Percentiles rank a stretch among this genome's conserved stretches.
phyloP scores from a whole-genome alignment of 2,329 filamentous ascomycete genomes.

The Claviceps sp. region DNA sequence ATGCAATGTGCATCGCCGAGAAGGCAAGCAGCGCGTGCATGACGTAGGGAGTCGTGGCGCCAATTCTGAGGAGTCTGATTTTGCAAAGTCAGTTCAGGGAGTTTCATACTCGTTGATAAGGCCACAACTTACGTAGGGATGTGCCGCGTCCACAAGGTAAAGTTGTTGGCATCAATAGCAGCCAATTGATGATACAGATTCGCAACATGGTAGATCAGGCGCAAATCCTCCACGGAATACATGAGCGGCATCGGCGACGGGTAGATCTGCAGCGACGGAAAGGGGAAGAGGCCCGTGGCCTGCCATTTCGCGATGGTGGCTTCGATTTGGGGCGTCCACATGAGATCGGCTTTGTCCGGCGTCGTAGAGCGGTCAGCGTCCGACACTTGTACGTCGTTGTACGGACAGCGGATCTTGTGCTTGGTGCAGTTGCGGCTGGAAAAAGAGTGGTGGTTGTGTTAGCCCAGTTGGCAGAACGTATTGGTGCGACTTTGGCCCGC shows the following conservation, averaged over 20 bases:
- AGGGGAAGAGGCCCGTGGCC: slow-evolving; percentile 71
- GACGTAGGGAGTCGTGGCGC: slow-evolving; percentile 70
- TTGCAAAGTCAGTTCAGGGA: not conserved
- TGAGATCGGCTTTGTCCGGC: slow-evolving; percentile 54
- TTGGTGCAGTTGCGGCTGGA: slow-evolving; percentile 92
- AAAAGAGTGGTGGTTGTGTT: slow-evolving; percentile 8
- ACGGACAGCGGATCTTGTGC: slow-evolving; percentile 96
- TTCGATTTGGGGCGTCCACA: slow-evolving; percentile 81
- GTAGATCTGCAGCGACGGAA: slow-evolving; percentile 66
- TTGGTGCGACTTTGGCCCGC: not conserved
- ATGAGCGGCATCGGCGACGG: slow-evolving; percentile 59
- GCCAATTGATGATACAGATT: slow-evolving; percentile 75
- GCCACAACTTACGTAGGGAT: slow-evolving; percentile 65
- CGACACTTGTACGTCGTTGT: slow-evolving; percentile 67
- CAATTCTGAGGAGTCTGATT: slow-evolving; percentile 50
- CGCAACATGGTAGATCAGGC: slow-evolving; percentile 82
- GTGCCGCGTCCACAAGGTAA: slow-evolving; percentile 85
- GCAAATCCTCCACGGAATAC: slow-evolving; percentile 65
- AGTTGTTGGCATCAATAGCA: slow-evolving; percentile 62
- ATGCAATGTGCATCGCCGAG: slow-evolving; percentile 88
- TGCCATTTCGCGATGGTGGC: slow-evolving; percentile 72
- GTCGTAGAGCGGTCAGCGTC: slow-evolving; percentile 48
- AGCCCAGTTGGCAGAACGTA: slow-evolving; percentile 2
- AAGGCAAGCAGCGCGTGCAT: slow-evolving; percentile 89
- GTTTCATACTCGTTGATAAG: no score